Evolutionary conservation across 345 rosid genomes (phyloP).

Genomic region (Bruguiera sexangula): DNA sequence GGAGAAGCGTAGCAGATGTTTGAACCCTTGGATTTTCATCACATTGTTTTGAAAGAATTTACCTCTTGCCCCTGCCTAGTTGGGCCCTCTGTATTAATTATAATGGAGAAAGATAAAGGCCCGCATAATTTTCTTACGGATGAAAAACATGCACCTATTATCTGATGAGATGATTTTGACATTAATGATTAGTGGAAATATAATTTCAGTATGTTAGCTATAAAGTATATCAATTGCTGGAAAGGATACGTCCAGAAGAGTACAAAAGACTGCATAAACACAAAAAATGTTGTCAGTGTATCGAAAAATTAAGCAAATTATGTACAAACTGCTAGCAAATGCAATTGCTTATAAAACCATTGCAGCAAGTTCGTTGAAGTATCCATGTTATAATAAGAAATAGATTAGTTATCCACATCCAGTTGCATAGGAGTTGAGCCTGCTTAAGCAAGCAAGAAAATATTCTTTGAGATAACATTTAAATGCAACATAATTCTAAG

Average conservation of each 20-base stretch:
- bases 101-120: neutral
- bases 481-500: no score
- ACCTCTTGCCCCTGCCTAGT: no score
- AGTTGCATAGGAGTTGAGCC: no score
- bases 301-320: slow-evolving; percentile 5
- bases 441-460: no score
- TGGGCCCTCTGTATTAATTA: no score
- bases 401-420: neutral
- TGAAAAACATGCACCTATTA: neutral
- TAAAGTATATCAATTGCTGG: slow-evolving; percentile 11
- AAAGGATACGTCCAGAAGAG: slow-evolving; percentile 99
- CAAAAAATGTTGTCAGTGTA: slow-evolving; percentile 18
- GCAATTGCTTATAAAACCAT: slow-evolving; percentile 4
- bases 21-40: no score
- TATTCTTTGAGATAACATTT: no score
- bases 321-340: neutral
- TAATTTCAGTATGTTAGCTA: slow-evolving; percentile 1
- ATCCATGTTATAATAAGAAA: neutral
- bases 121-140: neutral
- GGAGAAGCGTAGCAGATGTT: neutral
- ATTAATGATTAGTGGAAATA: no score
- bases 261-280: slow-evolving; percentile 87
- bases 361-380: no score
- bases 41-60: no score
- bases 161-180: slow-evolving; percentile 1